Base-by-base conservation (phyloP, 2,329 filamentous ascomycete species). In the Fusarium pseudocircinatum region DNA sequence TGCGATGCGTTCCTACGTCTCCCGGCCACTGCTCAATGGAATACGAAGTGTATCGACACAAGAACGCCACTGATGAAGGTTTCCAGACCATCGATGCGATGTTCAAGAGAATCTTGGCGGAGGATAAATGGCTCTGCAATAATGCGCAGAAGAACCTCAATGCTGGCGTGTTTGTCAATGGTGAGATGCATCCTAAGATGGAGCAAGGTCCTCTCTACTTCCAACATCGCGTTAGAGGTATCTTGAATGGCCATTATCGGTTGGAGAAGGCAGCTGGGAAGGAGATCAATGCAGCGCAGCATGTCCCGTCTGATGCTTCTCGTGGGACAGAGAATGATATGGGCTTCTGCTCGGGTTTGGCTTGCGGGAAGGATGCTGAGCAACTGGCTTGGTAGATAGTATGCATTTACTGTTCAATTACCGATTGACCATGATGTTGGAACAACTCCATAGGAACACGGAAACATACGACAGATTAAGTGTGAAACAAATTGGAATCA, bases 11-110 rank as follows among this genome's bases (percentile, higher is more conserved):
- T 7, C 71, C 71, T 3, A 54, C 26, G 2, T 60, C 54, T 0
- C 43, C 62, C 2, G 18, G 14, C 4, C 40, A 57, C 2, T 63
- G 40, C 12, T 42, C 49, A 0, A 52, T 73, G 40, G 58, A 70
- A 16, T 73, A 73, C 11, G 71, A 73, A 5, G 70, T 73, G 0
- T 73, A 70, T 18, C 43, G 67, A 9, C 61, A 73, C 18, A 67
- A 73, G 7, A 20, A 73, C 7, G 58, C 66, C 4, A 67, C 40
- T 0, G 58, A 73, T 1, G 46, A 67, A 11, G 42, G 57, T 4
- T 73, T 72, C 30, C 54, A 36, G 5, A 43, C 42, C 0, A 52
- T 57, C 1, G 47, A 63, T 5, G 66, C 57, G 0, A 53, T 73
- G 30, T 63, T 73, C 16, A 67, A 67, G 36, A 60, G 44, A 3